Evolutionary conservation across 2,329 filamentous ascomycete species (phyloP), one percentile per base, ranked within the genome.

Genomic region (Nemania sp.): DNA sequence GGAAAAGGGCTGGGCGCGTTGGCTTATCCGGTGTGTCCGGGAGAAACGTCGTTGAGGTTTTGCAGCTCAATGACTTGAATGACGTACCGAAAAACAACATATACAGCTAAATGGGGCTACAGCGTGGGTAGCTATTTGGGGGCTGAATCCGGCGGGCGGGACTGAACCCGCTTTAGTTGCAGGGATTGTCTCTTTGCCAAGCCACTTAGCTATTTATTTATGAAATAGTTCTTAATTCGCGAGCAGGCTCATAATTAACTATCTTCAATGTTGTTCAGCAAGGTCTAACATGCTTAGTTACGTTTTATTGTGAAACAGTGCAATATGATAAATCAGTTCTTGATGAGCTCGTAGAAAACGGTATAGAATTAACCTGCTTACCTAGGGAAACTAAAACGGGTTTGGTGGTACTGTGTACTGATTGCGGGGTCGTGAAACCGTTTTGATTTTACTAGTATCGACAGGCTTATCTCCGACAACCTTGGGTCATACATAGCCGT

Each of bases 361-460:
- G 29, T 32, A 32, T 32, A 32, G 29, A 32, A 32, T 10, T 10
- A 32, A 10, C 29, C 29, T 32, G 29, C 29, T 32, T 10, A n/a
- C n/a, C n/a, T n/a, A n/a, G n/a, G n/a, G 5, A 32, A 10, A 32
- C 29, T 32, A 32, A 32, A 35, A 35, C 32, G 32, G 32, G 32
- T 35, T 35, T 35, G 32, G 11, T 35, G 38, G 38, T 5, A 24
- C 22, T 22, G n/a, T 8, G 18, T 45, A 22, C n/a, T 13, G 24
- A 52, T n/a, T 49, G 60, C 51, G 60, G 60, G 60, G 60, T 24
- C 18, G 54, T 64, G 45, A 52, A 20, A 52, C 52, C 49, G 45
- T 56, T 56, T n/a, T 26, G 22, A 41, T n/a, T 22, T 18, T 52
- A 52, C 18, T 52, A 52, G 45, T 6, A 49, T 26, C 15, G n/a